These are phyloP conservation scores for Porpolomopsis calyptriformis DNA, from an alignment of 768 basidiomycete genomes.

Conservation along the genomic window DNA sequence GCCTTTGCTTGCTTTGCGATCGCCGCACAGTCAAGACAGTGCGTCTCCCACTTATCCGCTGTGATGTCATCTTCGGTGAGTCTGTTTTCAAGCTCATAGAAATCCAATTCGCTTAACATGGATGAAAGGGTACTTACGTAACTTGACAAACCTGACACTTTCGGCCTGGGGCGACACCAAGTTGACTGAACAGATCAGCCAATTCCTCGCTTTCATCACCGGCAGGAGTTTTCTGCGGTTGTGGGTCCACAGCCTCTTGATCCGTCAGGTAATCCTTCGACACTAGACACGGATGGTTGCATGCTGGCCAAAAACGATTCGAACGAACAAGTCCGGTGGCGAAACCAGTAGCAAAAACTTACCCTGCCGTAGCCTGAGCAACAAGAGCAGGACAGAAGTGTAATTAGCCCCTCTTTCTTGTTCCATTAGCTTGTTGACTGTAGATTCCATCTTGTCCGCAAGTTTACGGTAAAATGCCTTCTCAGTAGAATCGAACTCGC, in stretches of 20 bases:
- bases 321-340: constrained; percentile 1
- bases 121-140: constrained; percentile 38
- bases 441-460: constrained; percentile 53
- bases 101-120: too few species aligned
- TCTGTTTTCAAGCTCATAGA: too few species aligned
- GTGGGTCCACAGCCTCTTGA: constrained; percentile 65
- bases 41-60: constrained; percentile 29
- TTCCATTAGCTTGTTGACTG: constrained; percentile 57
- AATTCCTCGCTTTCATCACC: constrained; percentile 66
- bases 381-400: constrained; percentile 57
- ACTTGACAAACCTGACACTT: constrained; percentile 75
- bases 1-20: constrained; percentile 40
- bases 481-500: constrained; percentile 70
- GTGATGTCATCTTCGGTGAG: constrained; percentile 28
- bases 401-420: constrained; percentile 47
- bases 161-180: constrained; percentile 40
- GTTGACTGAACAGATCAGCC: constrained; percentile 56
- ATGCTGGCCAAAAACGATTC: constrained; percentile 40
- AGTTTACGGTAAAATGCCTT: constrained; percentile 67
- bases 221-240: constrained; percentile 36
- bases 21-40: constrained; percentile 52
- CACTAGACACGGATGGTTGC: constrained; percentile 80
- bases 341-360: constrained; percentile 12
- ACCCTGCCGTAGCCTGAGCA: constrained; percentile 88
- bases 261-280: constrained; percentile 67